Evolutionary conservation across 495 filamentous ascomycete genomes (phyloP).

Genomic region (Penicillium ochrochloron): DNA sequence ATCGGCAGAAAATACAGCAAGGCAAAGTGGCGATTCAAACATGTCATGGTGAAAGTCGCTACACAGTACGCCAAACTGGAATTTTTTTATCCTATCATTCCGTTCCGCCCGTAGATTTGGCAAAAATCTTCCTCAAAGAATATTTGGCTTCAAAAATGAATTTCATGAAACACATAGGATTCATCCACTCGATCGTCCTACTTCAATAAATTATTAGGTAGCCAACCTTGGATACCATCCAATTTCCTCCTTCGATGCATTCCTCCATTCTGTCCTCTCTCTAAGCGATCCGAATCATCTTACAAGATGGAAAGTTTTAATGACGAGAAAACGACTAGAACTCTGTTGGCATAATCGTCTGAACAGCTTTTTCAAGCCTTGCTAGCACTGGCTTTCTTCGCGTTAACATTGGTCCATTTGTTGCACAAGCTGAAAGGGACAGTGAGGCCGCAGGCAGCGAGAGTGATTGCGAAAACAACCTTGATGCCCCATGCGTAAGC

Average conservation of each 20-base stretch:
- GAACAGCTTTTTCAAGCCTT: background rate
- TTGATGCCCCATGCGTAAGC: constrained; percentile 21
- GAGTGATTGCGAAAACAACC: constrained; percentile 15
- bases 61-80: too few species aligned
- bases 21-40: too few species aligned
- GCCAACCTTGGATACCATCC: too few species aligned
- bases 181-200: too few species aligned
- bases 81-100: too few species aligned
- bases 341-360: constrained; percentile 1
- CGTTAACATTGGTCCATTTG: constrained; percentile 15
- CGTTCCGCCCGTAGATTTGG: too few species aligned
- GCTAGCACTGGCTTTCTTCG: background rate
- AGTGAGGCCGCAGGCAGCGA: constrained; percentile 14
- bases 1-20: too few species aligned
- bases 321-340: background rate
- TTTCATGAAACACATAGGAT: too few species aligned
- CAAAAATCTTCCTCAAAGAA: too few species aligned
- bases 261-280: background rate
- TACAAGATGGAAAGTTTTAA: background rate
- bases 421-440: constrained; percentile 12
- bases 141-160: too few species aligned
- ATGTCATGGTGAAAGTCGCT: too few species aligned
- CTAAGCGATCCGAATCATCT: background rate
- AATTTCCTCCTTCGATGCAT: background rate
- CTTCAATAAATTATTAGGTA: too few species aligned